These are phyloP conservation scores for Zygosaccharomyces bisporus DNA, from an alignment of 805 yeast genomes.

Conservation along the genomic window DNA sequence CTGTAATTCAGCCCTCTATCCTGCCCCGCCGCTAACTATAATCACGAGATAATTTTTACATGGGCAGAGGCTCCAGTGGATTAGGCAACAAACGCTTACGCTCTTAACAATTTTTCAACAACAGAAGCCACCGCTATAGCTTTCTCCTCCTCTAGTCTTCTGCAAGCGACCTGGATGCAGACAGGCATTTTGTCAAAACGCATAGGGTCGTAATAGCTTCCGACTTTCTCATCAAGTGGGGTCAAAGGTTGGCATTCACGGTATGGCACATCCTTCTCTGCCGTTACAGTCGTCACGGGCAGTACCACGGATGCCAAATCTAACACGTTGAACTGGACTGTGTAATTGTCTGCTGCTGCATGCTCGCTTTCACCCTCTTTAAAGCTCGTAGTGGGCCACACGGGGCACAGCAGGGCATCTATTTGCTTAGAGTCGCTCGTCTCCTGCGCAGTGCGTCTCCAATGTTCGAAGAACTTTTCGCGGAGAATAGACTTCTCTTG, in stretches of 20 bases:
- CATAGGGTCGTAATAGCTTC: slow-evolving; percentile 46
- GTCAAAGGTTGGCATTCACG: slow-evolving; percentile 27
- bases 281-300: slow-evolving; percentile 43
- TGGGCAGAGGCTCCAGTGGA: no score
- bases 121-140: slow-evolving; percentile 35
- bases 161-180: slow-evolving; percentile 52
- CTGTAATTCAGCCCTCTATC: no score
- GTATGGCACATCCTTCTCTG: slow-evolving; percentile 31
- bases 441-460: slow-evolving; percentile 33
- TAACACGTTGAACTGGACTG: slow-evolving; percentile 40
- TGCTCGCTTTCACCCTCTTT: slow-evolving; percentile 39
- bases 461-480: slow-evolving; percentile 39
- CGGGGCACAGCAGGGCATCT: slow-evolving; percentile 51
- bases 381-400: slow-evolving; percentile 42
- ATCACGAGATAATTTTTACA: no score
- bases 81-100: no score
- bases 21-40: no score
- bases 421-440: slow-evolving; percentile 41
- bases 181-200: slow-evolving; percentile 51
- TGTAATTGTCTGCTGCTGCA: slow-evolving; percentile 40
- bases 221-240: slow-evolving; percentile 32
- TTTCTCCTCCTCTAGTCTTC: slow-evolving; percentile 57
- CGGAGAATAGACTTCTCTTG: slow-evolving; percentile 37
- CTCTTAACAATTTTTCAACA: slow-evolving; percentile 29
- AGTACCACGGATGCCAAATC: slow-evolving; percentile 42